Conservation (phyloP, 2,329 filamentous ascomycete genomes). For the Aspergillus aculeatinus region DNA sequence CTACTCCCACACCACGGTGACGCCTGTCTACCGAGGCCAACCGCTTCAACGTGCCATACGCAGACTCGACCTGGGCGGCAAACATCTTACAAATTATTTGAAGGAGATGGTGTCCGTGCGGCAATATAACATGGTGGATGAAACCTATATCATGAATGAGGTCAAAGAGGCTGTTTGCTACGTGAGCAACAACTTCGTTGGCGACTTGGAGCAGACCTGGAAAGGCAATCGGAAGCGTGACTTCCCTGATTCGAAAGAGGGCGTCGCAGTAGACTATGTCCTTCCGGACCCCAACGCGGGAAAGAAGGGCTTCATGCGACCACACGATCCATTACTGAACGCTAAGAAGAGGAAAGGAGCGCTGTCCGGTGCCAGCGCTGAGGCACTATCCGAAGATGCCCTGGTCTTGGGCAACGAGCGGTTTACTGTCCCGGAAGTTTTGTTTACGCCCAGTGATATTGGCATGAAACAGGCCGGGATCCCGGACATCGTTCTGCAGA, state of each 20-base stretch:
- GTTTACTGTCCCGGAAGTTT: conserved; percentile 82
- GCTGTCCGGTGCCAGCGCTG: conserved; percentile 48
- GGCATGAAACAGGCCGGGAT: conserved; percentile 82
- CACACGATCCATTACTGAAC: conserved; percentile 69
- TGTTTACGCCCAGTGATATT: conserved; percentile 84
- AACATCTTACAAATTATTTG: conserved; percentile 88
- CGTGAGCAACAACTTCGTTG: conserved; percentile 72
- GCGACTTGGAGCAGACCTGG: conserved; percentile 80
- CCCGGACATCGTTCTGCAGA: conserved; percentile 78
- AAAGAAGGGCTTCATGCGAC: conserved; percentile 68
- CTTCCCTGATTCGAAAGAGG: conserved; percentile 27
- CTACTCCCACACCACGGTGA: conserved; percentile 89
- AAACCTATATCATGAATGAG: conserved; percentile 89
- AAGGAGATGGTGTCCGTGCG: conserved; percentile 85
- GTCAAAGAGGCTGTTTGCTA: conserved; percentile 92
- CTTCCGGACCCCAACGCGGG: conserved; percentile 73
- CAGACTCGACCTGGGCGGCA: conserved; percentile 86
- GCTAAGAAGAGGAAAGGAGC: conserved; percentile 52
- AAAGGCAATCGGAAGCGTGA: conserved; percentile 62
- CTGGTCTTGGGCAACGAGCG: conserved; percentile 88
- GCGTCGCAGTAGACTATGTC: conserved; percentile 83
- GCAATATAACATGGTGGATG: conserved; percentile 94
- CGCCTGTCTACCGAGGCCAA: conserved; percentile 77
- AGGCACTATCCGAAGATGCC: conserved; percentile 67
- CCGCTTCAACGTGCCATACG: conserved; percentile 79